Base-by-base conservation (phyloP, 2,329 filamentous ascomycete species). In the Elsinoe perseae region DNA sequence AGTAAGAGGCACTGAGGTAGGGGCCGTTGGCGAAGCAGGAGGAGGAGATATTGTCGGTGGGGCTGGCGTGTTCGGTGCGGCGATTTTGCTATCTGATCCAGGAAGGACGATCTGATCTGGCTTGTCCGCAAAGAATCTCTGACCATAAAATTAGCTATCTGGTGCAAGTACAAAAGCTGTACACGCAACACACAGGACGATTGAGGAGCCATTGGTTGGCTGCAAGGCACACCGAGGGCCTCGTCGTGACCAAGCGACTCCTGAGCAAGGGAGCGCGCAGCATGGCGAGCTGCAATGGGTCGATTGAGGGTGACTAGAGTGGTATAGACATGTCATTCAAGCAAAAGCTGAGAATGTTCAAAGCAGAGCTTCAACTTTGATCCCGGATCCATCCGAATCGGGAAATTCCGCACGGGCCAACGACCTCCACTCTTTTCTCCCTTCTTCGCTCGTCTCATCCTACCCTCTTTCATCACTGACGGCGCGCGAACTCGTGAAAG, bases 61-160 rank as follows among this genome's bases (percentile, higher is more conserved):
- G 25, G 68, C 66, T 2, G 69, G 64, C 7, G 40, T 50, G 12
- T 59, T 46, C 21, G 64, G 65, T 34, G 65, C 62, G 32, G 62
- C 62, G 7, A 61, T 60, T 18, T 58, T 56, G 58, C 65, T 69
- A 30, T 64, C 62, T 12, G 63, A 62, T 28, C 68, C 68, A 14
- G 68, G 68, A 4, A 70, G 63, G 25, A 70, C 64, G 25, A 62
- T 64, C 61, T 68, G 63, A 42, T 69, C 67, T 9, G 66, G 60
- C 25, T 62, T 60, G 57, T 68, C 66, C 57, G 65, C 67, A 48
- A 65, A 66, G 48, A 61, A 59, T 57, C 65, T 63, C 66, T 69
- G 57, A 34, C 14, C 14, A 16, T 2, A n/a, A n/a, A 28, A 34
- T 57, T 40, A 58, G 56, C 48, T 58, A 23, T 16, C 28, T n/a